Evolutionary conservation across 352 stramenopile species (phyloP).

Genomic region (Phytophthora rubi): DNA sequence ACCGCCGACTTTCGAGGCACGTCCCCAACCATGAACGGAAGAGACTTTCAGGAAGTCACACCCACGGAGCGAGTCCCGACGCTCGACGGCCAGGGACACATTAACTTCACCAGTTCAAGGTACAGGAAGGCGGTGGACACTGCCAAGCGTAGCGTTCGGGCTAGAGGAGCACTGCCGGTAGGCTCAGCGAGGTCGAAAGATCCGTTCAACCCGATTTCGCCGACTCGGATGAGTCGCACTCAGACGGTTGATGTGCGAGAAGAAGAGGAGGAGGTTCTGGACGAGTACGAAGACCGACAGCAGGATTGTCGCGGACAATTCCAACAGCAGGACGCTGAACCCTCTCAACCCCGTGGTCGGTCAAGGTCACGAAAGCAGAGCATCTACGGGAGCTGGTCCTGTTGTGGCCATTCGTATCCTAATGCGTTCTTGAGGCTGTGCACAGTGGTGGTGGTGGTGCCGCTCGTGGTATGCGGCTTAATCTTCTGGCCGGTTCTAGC

Average conservation of each 20-base stretch:
- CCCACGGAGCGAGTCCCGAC: constrained; percentile 20
- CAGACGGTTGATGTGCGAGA: constrained; percentile 31
- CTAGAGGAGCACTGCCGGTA: constrained; percentile 29
- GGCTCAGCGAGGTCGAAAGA: constrained; percentile 25
- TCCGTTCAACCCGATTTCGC: constrained; percentile 22
- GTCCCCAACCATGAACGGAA: constrained; percentile 21
- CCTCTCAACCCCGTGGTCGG: constrained; percentile 13
- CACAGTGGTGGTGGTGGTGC: constrained; percentile 35
- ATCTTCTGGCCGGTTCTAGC: constrained; percentile 45
- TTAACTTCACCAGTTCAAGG: constrained; percentile 35
- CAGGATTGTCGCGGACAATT: constrained; percentile 24
- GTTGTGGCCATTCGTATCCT: constrained; percentile 43
- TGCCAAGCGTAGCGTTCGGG: constrained; percentile 25
- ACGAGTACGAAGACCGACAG: constrained; percentile 15
- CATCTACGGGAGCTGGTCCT: constrained; percentile 49
- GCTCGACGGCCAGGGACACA: constrained; percentile 33
- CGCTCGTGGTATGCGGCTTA: constrained; percentile 40
- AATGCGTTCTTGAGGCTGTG: constrained; percentile 45
- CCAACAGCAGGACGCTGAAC: constrained; percentile 24
- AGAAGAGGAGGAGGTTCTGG: constrained; percentile 9
- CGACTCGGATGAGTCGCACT: constrained; percentile 23
- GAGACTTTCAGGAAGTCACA: constrained; percentile 8
- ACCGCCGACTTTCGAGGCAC: constrained; percentile 30
- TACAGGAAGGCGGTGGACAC: constrained; percentile 30
- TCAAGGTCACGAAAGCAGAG: constrained; percentile 47